Evolutionary conservation across 495 filamentous ascomycete genomes (phyloP).

Genomic region (Aspergillus avenaceus): DNA sequence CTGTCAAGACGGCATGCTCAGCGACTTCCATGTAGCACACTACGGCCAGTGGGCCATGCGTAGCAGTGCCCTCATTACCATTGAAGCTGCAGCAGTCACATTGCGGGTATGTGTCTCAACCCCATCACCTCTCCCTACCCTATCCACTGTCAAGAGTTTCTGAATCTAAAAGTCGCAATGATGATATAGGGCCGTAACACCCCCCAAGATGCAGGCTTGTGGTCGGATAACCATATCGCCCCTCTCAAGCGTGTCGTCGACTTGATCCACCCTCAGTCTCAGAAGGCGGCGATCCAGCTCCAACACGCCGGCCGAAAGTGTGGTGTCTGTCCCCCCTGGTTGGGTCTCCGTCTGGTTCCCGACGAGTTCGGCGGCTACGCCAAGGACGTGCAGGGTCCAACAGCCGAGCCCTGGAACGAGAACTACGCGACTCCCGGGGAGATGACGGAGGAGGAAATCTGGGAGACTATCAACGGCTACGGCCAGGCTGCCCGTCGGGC

Average conservation of each 20-base stretch:
- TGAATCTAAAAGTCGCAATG: too few relatives aligned
- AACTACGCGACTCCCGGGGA: conserved; percentile 10
- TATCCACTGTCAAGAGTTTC: too few relatives aligned
- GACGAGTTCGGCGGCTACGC: conserved; percentile 18
- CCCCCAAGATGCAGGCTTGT: background rate
- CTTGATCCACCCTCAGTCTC: conserved; percentile 54
- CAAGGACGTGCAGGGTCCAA: conserved; percentile 18
- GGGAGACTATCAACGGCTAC: conserved; percentile 24
- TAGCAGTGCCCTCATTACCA: background rate
- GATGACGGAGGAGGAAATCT: conserved; percentile 49
- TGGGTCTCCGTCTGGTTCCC: conserved; percentile 1
- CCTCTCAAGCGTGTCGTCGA: conserved; percentile 34
- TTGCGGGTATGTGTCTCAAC: too few relatives aligned
- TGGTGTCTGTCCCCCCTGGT: conserved; percentile 52
- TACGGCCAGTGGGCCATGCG: background rate
- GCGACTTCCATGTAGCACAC: background rate
- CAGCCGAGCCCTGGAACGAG: conserved; percentile 25
- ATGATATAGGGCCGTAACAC: background rate
- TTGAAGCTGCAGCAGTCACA: background rate
- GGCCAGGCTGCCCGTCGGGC: background rate
- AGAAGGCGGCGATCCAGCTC: conserved; percentile 58
- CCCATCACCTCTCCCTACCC: too few relatives aligned
- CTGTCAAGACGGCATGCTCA: background rate
- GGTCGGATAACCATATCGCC: background rate
- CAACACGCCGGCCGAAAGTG: conserved; percentile 62